Base-by-base conservation (phyloP, 2,329 filamentous ascomycete genomes). In the Raffaelea deltoideospora region DNA sequence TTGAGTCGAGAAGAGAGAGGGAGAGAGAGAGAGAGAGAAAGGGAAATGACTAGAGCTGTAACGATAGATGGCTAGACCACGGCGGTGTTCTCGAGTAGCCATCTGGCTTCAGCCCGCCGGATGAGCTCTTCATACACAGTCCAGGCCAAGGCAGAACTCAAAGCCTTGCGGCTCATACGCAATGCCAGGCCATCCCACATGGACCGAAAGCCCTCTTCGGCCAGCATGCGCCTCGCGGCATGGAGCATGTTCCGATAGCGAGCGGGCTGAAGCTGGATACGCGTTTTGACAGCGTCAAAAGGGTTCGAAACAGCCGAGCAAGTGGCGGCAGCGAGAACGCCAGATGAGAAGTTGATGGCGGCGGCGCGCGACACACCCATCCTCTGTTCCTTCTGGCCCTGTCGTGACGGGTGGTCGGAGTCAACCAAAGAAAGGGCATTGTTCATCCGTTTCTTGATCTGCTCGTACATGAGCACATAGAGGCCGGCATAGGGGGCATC, bases 401-500 rank as follows among this genome's bases (percentile, higher is more conserved):
- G n/a, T n/a, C n/a, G n/a, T n/a, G n/a, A n/a, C n/a, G n/a, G n/a
- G n/a, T n/a, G n/a, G n/a, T n/a, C n/a, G n/a, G n/a, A n/a, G n/a
- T n/a, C n/a, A n/a, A n/a, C n/a, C n/a, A n/a, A n/a, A n/a, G n/a
- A n/a, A n/a, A n/a, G n/a, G n/a, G n/a, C n/a, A n/a, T n/a, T 41
- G 37, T 63, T 63, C 13, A 90, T 60, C 13, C 65, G 61, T 34
- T 65, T 70, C 58, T 93, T 93, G 39, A 76, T 67, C 51, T 83
- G 72, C 60, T 98, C 90, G 58, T 98, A 98, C 48, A 94, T 82
- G 8, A 95, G 63, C 1, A 98, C 85, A 52, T 98, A 98, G 14
- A 95, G 65, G 0, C 90, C 90, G 0, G 90, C 90, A 53, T 96
- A 96, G 0, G 90, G 90, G n/a, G 87, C 90, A 57, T 98, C 90